Evolutionary conservation across 345 rosid species (phyloP), one percentile per base, ranked within the genome.

Genomic region (Cardamine occulta): DNA sequence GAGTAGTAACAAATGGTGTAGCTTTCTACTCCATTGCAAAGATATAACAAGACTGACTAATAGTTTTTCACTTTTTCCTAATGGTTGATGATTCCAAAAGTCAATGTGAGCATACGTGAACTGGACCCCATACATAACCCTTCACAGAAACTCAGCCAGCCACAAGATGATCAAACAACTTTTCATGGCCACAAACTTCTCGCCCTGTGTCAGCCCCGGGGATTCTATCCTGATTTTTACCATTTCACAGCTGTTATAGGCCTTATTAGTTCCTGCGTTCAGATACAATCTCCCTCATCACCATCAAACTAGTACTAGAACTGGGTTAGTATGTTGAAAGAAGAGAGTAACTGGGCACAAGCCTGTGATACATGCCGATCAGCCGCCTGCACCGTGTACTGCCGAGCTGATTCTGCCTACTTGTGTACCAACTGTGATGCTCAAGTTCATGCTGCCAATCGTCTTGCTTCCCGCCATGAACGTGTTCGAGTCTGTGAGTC

Each of bases 381-480:
- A 9, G 92, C 91, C 0, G 87, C 96, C 6, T 87, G 94, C 86
- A 84, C 91, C 0, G 95, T 94, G 7, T 94, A 89, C 86, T 91
- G 97, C 86, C 80, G 78, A 4, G 95, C 93, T 1, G 98, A 94
- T 71, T 79, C 92, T 9, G 98, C 97, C 5, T 93, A 89, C 76
- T 77, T 93, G 1, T 91, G 98, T 44, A 66, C 83, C 2, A 68
- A 72, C 34, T 91, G 97, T 32, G 97, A 91, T 74, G 81, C 91
- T 49, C 86, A 90, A 2, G 65, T 90, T 17, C 98, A 94, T 47
- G 88, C 91, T 0, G 97, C 92, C 51, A 94, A 90, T 73, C 74
- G 82, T 11, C 80, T 94, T 47, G 96, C 96, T n/a, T 90, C 96
- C 2, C 85, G 97, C 51, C 98, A 94, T 55, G 96, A 86, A 87